A percentile compares a stretch with the other conserved stretches of the same genome.
These are phyloP conservation scores for Coemansia sp. DNA, from an alignment of 192 early-diverging fungal genomes.

Conservation along the genomic window DNA sequence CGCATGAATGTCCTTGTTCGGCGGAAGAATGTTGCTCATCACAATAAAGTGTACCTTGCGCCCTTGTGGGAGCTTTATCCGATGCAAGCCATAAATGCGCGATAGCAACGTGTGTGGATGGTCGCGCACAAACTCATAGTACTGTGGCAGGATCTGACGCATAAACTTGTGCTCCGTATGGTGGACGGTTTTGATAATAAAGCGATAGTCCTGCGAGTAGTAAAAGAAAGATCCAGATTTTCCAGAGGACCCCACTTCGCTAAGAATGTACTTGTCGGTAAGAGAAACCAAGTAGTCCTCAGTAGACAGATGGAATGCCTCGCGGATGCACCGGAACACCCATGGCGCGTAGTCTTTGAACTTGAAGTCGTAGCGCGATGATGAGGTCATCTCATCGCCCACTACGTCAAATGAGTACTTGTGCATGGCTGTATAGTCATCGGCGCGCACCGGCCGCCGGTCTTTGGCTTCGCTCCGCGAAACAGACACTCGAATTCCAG, in stretches of 20 bases:
- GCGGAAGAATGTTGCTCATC: slow-evolving; percentile 98
- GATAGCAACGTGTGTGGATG: slow-evolving; percentile 92
- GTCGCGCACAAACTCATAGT: slow-evolving; percentile 84
- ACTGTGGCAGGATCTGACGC: slow-evolving; percentile 79
- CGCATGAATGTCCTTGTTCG: slow-evolving; percentile 95
- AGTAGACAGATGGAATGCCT: slow-evolving; percentile 83
- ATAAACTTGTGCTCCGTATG: slow-evolving; percentile 93
- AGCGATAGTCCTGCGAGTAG: slow-evolving; percentile 96
- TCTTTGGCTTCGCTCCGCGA: slow-evolving; percentile 85
- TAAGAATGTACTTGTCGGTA: slow-evolving; percentile 95
- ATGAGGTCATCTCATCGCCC: slow-evolving; percentile 94
- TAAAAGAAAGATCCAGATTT: slow-evolving; percentile 98
- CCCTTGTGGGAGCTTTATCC: slow-evolving; percentile 90
- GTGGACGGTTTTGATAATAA: slow-evolving; percentile 99
- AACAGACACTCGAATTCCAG: slow-evolving; percentile 88
- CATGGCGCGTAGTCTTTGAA: slow-evolving; percentile 99
- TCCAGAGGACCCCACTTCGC: slow-evolving; percentile 90
- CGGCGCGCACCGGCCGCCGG: slow-evolving; percentile 62
- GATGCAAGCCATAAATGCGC: slow-evolving; percentile 93
- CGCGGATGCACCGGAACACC: slow-evolving; percentile 90
- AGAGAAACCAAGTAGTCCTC: slow-evolving; percentile 92
- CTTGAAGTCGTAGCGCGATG: slow-evolving; percentile 95
- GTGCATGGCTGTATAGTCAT: slow-evolving; percentile 85
- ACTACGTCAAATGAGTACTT: slow-evolving; percentile 96
- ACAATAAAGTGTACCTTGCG: slow-evolving; percentile 98